Evolutionary conservation across 202 grass and related monocot species (phyloP).

Genomic region (Saccharum hybrid): DNA sequence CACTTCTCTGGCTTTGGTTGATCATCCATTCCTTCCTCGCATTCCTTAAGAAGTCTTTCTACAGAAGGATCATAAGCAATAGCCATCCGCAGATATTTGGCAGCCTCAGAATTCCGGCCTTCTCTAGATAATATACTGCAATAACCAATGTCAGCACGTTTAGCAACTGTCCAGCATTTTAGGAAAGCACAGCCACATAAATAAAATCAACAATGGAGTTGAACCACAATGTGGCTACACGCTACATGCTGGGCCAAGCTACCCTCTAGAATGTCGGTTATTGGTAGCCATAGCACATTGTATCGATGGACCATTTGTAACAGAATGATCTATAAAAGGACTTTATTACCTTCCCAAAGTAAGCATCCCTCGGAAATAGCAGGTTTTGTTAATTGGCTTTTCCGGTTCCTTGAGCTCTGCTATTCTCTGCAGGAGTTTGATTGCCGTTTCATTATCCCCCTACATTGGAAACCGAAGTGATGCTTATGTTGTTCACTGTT

Average conservation of each 20-base stretch:
- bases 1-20: slow-evolving; percentile 28
- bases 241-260: neutral
- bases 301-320: neutral
- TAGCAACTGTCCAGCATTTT: neutral
- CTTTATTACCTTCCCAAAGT: slow-evolving; percentile 75
- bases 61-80: slow-evolving; percentile 70
- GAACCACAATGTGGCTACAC: neutral
- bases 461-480: slow-evolving; percentile 39
- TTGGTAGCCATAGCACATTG: neutral
- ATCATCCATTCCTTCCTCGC: slow-evolving; percentile 56
- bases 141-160: slow-evolving; percentile 21
- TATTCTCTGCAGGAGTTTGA: slow-evolving; percentile 74
- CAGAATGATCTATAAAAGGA: slow-evolving; percentile 23
- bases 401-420: slow-evolving; percentile 79
- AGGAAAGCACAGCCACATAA: neutral
- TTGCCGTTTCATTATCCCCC: slow-evolving; percentile 70
- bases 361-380: slow-evolving; percentile 66
- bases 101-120: slow-evolving; percentile 75
- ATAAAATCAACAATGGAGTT: slow-evolving; percentile 1
- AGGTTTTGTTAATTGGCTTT: slow-evolving; percentile 57
- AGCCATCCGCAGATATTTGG: slow-evolving; percentile 61
- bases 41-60: slow-evolving; percentile 64
- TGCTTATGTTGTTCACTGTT: neutral
- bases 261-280: neutral
- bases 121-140: slow-evolving; percentile 69